Percentiles rank a stretch among this genome's conserved stretches.
phyloP scores from a whole-genome alignment of 2,329 filamentous ascomycete genomes.

The Colletotrichum sp. region DNA sequence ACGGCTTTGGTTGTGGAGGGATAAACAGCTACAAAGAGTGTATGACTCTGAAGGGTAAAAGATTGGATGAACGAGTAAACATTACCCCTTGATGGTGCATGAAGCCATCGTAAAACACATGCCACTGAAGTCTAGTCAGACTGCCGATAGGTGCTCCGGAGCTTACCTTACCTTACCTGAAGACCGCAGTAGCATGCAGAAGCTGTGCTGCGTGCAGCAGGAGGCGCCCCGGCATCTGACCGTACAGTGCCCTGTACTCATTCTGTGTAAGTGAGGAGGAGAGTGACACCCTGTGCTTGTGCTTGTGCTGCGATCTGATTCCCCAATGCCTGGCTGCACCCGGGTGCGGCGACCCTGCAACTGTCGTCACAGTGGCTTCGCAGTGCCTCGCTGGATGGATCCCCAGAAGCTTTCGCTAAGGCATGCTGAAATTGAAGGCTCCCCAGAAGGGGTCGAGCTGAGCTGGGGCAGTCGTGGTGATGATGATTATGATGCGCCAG shows the following conservation, averaged over 20 bases:
- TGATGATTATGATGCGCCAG: background rate
- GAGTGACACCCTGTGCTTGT: background rate
- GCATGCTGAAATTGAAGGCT: constrained; percentile 12
- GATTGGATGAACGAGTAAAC: constrained; percentile 2
- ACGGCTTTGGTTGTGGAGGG: background rate
- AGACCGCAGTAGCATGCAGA: background rate
- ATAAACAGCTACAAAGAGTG: background rate
- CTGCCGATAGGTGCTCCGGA: background rate
- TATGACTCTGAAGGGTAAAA: background rate
- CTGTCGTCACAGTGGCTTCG: constrained; percentile 2
- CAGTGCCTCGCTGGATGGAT: background rate
- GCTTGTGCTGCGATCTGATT: background rate
- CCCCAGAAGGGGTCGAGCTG: constrained; percentile 2
- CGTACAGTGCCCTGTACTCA: background rate
- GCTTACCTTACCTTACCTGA: background rate
- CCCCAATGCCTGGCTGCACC: background rate
- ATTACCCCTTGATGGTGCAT: background rate
- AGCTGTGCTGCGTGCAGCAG: background rate
- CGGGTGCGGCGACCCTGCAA: background rate
- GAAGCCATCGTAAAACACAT: constrained; percentile 12
- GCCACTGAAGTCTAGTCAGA: background rate
- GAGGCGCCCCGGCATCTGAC: background rate
- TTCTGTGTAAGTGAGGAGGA: background rate
- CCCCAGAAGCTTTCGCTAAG: background rate
- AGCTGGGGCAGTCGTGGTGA: background rate